Conservation (phyloP, 805 yeast genomes). For the Groenewaldozyma salmanticensis region DNA sequence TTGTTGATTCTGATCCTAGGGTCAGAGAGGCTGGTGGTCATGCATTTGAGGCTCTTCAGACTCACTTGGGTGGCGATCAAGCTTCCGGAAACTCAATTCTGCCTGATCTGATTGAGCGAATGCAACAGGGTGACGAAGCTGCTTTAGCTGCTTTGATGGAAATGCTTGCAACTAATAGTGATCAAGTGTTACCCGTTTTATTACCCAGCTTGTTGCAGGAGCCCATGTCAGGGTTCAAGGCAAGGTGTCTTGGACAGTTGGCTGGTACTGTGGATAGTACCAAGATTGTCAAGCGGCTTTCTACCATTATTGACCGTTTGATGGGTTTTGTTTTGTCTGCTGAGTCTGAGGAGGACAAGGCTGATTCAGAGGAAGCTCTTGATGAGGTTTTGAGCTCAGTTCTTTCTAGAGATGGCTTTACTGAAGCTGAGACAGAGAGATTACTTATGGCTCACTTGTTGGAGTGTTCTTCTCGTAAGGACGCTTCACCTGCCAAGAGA, state of each 20-base stretch:
- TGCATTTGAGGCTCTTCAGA: constrained; percentile 83
- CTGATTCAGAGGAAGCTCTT: constrained; percentile 32
- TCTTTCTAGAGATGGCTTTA: constrained; percentile 62
- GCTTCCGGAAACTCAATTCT: constrained; percentile 80
- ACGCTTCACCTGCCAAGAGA: constrained; percentile 49
- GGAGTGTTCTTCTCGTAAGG: constrained; percentile 66
- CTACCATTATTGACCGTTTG: constrained; percentile 64
- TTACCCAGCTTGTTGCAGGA: constrained; percentile 74
- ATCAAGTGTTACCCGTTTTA: constrained; percentile 86
- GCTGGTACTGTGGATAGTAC: constrained; percentile 78
- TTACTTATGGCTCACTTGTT: constrained; percentile 76
- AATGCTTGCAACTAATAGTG: constrained; percentile 83
- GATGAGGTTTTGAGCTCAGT: constrained; percentile 60
- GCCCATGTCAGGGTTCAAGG: constrained; percentile 77
- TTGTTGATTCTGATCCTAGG: constrained; percentile 59
- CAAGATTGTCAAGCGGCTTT: constrained; percentile 63
- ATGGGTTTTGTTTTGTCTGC: constrained; percentile 37
- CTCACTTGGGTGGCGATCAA: constrained; percentile 39
- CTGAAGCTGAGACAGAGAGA: constrained; percentile 70
- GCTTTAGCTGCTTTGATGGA: constrained; percentile 86
- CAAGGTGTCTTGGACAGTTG: constrained; percentile 76
- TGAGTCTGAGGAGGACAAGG: constrained; percentile 29
- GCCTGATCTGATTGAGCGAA: constrained; percentile 67
- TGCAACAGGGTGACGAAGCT: constrained; percentile 43
- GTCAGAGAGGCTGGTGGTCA: constrained; percentile 89